Evolutionary conservation across 805 yeast genomes (phyloP), one percentile per base, ranked within the genome.

Genomic region (Lachancea fermentati): DNA sequence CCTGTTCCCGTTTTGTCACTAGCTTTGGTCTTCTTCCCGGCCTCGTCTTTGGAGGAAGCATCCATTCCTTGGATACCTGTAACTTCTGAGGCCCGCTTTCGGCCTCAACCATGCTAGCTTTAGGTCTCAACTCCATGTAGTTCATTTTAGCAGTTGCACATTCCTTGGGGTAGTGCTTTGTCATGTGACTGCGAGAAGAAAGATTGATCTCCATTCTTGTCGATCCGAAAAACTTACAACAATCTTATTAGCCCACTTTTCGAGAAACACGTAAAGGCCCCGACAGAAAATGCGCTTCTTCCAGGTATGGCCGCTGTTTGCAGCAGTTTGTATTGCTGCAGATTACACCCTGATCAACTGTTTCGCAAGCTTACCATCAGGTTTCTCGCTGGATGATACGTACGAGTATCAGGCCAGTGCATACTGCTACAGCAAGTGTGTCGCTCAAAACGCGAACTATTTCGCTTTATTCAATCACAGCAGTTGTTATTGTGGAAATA

Each of bases 21-120:
- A 29, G 14, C 13, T 60, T 57, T 2, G 81, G 79, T 49, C 76
- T 76, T 29, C 82, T 63, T 5, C 85, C 85, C 0, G 85, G 83
- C 48, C 82, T 82, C 12, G 88, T 85, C 43, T 91, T 67, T 11
- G 89, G 89, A 4, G 91, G 94, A 14, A 83, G 64, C 13, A 79
- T 85, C 87, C 89, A 85, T 55, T 76, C 78, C 52, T 76, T 81
- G 33, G 87, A 79, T 2, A 48, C 37, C 25, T 34, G 41, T 3
- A 36, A 15, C 28, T 19, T 29, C 16, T 36, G 25, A 6, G 35
- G 29, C 15, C 17, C 33, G 3, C 29, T n/a, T 2, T 29, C n/a
- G 15, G 26, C 18, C 15, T 17, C 32, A 17, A 11, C 14, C 3
- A 17, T 17, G 13, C 19, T 18, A 7, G 26, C 34, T 16, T 11